Evolutionary conservation across 2,329 filamentous ascomycete genomes (phyloP).

Genomic region (Beauveria medogensis): DNA sequence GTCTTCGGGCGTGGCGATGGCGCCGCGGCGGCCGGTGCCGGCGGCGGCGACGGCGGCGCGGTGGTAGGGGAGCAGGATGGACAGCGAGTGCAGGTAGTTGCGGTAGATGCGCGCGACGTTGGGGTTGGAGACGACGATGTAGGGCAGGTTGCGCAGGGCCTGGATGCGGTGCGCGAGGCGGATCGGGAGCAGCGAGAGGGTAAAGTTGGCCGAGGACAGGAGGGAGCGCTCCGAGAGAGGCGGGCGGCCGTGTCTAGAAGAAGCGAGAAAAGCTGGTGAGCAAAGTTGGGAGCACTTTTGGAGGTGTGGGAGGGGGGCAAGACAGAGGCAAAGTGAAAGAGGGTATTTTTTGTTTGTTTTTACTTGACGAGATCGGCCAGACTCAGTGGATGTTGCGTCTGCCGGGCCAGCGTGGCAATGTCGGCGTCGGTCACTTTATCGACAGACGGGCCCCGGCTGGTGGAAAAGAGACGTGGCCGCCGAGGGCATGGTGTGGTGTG

Average conservation of each 20-base stretch:
- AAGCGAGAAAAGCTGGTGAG: neutral
- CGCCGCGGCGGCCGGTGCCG: conserved; percentile 24
- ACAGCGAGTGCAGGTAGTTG: conserved; percentile 91
- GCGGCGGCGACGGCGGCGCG: conserved; percentile 38
- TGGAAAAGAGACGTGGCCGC: conserved; percentile 10
- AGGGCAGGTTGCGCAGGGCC: conserved; percentile 85
- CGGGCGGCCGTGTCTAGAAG: conserved; percentile 63
- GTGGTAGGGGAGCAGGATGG: conserved; percentile 76
- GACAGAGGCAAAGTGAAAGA: too few species aligned
- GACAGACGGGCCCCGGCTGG: conserved; percentile 7
- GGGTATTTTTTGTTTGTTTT: conserved; percentile 24
- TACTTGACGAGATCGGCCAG: conserved; percentile 85
- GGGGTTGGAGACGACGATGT: conserved; percentile 96
- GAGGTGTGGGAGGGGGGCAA: too few species aligned
- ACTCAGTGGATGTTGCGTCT: conserved; percentile 72
- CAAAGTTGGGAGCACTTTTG: too few species aligned
- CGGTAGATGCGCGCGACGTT: conserved; percentile 91
- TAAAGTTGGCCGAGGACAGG: conserved; percentile 89
- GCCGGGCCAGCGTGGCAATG: conserved; percentile 68
- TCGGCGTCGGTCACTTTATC: conserved; percentile 57
- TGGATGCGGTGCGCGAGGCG: conserved; percentile 91
- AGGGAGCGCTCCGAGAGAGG: conserved; percentile 74
- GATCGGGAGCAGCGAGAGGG: conserved; percentile 81
- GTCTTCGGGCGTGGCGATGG: conserved; percentile 61
- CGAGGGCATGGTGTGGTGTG: neutral